A percentile compares a stretch with the other conserved stretches of the same genome.
phyloP scores from a whole-genome alignment of 176 grass and related monocot species.

The Juncus effusus region DNA sequence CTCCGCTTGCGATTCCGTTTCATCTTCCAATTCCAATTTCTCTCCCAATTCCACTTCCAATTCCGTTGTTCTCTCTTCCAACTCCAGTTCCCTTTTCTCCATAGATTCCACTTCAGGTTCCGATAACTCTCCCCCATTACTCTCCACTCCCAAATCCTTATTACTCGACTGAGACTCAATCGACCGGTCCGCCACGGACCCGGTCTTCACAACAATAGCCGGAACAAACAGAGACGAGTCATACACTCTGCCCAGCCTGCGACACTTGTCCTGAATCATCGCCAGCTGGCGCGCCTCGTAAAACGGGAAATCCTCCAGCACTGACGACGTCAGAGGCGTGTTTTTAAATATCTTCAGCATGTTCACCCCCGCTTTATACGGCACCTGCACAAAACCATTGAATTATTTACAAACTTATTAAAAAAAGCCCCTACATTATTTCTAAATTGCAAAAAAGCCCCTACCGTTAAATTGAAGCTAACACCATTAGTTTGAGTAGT shows the following conservation, averaged over 20 bases:
- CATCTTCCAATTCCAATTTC: slow-evolving; percentile 22
- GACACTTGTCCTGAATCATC: slow-evolving; percentile 65
- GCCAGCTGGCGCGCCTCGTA: slow-evolving; percentile 61
- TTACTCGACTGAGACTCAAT: slow-evolving; percentile 30
- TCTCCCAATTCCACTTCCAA: slow-evolving; percentile 1
- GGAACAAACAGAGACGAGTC: slow-evolving; percentile 36
- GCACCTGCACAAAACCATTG: slow-evolving; percentile 34
- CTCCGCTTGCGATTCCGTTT: not conserved
- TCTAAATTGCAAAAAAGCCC: not conserved
- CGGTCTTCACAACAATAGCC: slow-evolving; percentile 36
- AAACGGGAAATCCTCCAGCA: slow-evolving; percentile 68
- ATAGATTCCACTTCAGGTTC: not conserved
- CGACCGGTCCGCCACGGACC: slow-evolving; percentile 16
- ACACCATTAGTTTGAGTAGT: too few relatives aligned
- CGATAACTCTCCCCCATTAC: not conserved
- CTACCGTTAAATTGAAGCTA: too few relatives aligned
- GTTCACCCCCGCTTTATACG: slow-evolving; percentile 49
- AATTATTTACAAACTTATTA: slow-evolving; percentile 5
- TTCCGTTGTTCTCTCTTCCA: not conserved
- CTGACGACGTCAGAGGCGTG: slow-evolving; percentile 42
- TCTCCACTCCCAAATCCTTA: slow-evolving; percentile 22
- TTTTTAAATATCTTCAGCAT: slow-evolving; percentile 69
- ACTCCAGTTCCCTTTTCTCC: slow-evolving; percentile 16
- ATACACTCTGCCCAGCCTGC: slow-evolving; percentile 32
- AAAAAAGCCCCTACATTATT: not conserved